Evolutionary conservation across 2,329 filamentous ascomycete species (phyloP).

Genomic region (Metarhizium sp.): DNA sequence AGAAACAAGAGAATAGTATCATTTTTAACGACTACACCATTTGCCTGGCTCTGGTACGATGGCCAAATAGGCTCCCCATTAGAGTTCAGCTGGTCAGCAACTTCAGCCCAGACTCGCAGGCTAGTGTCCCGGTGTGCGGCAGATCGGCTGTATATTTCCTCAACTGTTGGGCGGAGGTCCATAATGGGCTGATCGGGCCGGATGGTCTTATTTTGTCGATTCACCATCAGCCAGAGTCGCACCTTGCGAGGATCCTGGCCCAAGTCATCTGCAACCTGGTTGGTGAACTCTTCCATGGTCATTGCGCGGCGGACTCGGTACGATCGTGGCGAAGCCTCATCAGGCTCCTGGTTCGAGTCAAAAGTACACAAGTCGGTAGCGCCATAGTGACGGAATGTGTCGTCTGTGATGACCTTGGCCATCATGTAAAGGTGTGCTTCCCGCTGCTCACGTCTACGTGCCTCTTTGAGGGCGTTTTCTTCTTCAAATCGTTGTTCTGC

Average conservation of each 20-base stretch:
- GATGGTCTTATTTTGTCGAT: conserved; percentile 93
- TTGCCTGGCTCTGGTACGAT: conserved; percentile 47
- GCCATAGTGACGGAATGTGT: conserved; percentile 71
- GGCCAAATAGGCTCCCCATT: conserved; percentile 68
- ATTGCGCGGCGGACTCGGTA: conserved; percentile 70
- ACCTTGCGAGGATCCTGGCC: conserved; percentile 59
- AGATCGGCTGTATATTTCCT: conserved; percentile 51
- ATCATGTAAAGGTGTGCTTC: conserved; percentile 91
- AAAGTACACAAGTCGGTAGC: conserved; percentile 74
- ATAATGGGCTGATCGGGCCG: conserved; percentile 81
- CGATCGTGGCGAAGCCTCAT: conserved; percentile 59
- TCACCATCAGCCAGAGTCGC: conserved; percentile 95
- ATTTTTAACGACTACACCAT: conserved; percentile 47
- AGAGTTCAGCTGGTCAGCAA: conserved; percentile 53
- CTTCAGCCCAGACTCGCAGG: conserved; percentile 82
- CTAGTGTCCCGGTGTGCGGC: conserved; percentile 56
- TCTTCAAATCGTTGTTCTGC: conserved; percentile 67
- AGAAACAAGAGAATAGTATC: conserved; percentile 75
- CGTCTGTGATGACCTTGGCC: conserved; percentile 70
- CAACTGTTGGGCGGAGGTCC: conserved; percentile 66
- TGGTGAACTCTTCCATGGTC: conserved; percentile 66
- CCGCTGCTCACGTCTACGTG: conserved; percentile 76
- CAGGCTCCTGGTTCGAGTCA: conserved; percentile 53
- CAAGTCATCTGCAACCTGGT: conserved; percentile 61
- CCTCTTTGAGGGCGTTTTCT: conserved; percentile 67